A percentile compares a stretch with the other conserved stretches of the same genome.
These are phyloP conservation scores for Kregervanrija pseudodelftensis DNA, from an alignment of 805 yeast genomes.

Conservation along the genomic window DNA sequence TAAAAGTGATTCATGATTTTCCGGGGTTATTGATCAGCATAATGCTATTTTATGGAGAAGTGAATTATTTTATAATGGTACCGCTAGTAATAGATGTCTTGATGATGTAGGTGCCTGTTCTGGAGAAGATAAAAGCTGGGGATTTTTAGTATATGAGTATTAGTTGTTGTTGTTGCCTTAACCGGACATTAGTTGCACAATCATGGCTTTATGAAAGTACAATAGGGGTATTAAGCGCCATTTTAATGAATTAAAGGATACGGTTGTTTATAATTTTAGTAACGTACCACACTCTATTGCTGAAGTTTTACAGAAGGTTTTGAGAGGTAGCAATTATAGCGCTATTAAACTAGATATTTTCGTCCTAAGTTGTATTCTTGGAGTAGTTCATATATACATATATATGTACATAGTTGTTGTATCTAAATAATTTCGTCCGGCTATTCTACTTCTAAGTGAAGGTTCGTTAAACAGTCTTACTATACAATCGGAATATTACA, in stretches of 20 bases:
- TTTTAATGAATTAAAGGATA: conserved; percentile 65
- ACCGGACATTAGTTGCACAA: conserved; percentile 63
- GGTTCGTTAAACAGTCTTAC: no score
- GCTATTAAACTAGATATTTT: conserved; percentile 52
- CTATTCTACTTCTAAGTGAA: no score
- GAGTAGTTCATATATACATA: no score
- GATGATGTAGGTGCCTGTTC: no score
- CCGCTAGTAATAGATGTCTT: no score
- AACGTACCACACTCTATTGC: conserved; percentile 58
- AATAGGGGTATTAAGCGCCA: conserved; percentile 62
- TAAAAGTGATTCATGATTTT: conserved; percentile 15
- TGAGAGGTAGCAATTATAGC: conserved; percentile 60
- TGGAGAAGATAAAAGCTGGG: conserved; percentile 67
- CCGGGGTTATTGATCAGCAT: no score
- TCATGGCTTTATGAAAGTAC: conserved; percentile 67
- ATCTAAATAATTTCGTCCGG: no score
- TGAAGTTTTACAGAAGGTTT: conserved; percentile 62
- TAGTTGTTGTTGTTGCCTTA: conserved; percentile 60
- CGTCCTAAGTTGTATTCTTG: no score
- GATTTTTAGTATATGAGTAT: conserved; percentile 79
- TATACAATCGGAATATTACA: no score
- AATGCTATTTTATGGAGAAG: no score
- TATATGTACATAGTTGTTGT: no score
- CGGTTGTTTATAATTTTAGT: conserved; percentile 47
- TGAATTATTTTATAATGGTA: conserved; percentile 12